Evolutionary conservation across 345 rosid species (phyloP).

Genomic region (Salix brachista): DNA sequence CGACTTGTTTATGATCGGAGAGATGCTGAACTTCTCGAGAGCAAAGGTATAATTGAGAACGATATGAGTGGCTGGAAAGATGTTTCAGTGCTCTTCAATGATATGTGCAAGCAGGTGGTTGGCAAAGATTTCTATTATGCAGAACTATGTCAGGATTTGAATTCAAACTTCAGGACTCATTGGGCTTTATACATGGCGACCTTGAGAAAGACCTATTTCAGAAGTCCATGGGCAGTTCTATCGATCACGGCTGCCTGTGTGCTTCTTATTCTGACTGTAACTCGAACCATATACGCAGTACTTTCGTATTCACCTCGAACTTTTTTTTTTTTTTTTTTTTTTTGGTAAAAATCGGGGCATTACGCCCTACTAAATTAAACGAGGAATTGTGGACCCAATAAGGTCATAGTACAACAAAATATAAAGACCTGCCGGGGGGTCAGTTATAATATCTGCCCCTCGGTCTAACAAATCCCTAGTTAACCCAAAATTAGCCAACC

Average conservation of each 20-base stretch:
- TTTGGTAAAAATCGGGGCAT: too few species aligned
- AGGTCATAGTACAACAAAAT: too few species aligned
- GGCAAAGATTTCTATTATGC: not conserved
- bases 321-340: too few species aligned
- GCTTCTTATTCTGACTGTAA: not conserved
- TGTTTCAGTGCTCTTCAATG: conserved; percentile 8
- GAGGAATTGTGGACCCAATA: too few species aligned
- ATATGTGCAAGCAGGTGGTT: conserved; percentile 15
- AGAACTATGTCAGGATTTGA: conserved; percentile 1
- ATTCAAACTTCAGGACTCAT: not conserved
- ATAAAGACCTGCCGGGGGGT: too few species aligned
- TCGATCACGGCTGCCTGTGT: not conserved
- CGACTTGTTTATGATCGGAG: conserved; percentile 4
- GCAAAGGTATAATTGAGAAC: not conserved
- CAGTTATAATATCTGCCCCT: too few species aligned
- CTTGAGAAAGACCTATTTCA: not conserved
- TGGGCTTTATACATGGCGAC: not conserved
- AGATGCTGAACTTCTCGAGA: conserved; percentile 7
- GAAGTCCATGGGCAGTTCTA: conserved; percentile 6
- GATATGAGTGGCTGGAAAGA: conserved; percentile 6
- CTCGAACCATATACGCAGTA: not conserved
- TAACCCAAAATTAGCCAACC: too few species aligned
- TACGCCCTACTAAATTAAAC: too few species aligned
- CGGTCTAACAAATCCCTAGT: too few species aligned
- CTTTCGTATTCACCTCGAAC: not conserved